Conservation (phyloP, 257 asterid genomes). For the Anisodus acutangulus region DNA sequence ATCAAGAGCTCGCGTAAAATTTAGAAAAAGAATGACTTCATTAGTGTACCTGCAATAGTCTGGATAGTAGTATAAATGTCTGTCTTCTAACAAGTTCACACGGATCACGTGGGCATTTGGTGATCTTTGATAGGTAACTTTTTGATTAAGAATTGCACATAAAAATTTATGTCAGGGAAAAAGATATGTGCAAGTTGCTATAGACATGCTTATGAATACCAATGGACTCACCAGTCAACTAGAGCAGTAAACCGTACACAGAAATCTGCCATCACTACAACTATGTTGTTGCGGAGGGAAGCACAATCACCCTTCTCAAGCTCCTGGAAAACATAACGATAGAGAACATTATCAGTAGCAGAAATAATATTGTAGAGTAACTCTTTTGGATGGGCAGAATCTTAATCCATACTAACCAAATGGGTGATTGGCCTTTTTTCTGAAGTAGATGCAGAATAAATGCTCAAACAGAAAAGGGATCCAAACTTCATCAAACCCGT, state of each 20-base stretch:
- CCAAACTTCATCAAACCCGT: background rate
- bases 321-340: slow-evolving; percentile 56
- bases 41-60: slow-evolving; percentile 80
- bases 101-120: slow-evolving; percentile 86
- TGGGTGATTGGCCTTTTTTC: background rate
- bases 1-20: background rate
- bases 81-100: slow-evolving; percentile 94
- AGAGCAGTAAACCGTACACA: slow-evolving; percentile 94
- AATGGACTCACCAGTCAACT: slow-evolving; percentile 78
- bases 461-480: background rate
- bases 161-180: background rate
- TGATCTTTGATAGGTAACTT: slow-evolving; percentile 87
- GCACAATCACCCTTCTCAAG: slow-evolving; percentile 87
- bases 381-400: background rate
- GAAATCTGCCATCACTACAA: slow-evolving; percentile 91
- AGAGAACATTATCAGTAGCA: background rate
- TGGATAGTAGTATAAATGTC: slow-evolving; percentile 81
- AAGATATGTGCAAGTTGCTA: background rate
- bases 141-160: background rate
- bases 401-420: background rate
- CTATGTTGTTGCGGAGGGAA: slow-evolving; percentile 82
- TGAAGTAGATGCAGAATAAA: background rate
- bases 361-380: background rate
- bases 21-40: slow-evolving; percentile 16
- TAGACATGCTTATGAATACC: slow-evolving; percentile 4